These are phyloP conservation scores for Debaryomycetaceae sp. DNA, from an alignment of 1,139 yeast genomes.

Conservation along the genomic window DNA sequence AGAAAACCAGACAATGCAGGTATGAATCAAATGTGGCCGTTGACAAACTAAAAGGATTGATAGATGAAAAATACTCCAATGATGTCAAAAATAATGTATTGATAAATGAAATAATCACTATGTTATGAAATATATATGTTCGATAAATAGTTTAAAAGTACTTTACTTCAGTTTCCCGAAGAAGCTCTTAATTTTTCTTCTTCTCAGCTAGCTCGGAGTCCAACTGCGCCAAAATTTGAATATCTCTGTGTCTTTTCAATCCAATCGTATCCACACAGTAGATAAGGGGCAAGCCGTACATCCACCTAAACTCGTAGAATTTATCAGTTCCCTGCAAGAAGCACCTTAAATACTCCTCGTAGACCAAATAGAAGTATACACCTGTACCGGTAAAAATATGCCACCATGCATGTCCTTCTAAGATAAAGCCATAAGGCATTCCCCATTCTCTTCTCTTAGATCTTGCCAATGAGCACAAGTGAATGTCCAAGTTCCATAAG, in stretches of 20 bases:
- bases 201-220: slow-evolving; percentile 13
- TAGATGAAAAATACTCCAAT: slow-evolving; percentile 21
- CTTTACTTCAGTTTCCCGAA: neutral
- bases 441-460: slow-evolving; percentile 64
- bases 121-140: slow-evolving; percentile 17
- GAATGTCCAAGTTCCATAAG: slow-evolving; percentile 84
- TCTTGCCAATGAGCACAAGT: slow-evolving; percentile 67
- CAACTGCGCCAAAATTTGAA: slow-evolving; percentile 17
- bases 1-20: slow-evolving; percentile 26
- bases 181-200: slow-evolving; percentile 6
- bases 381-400: slow-evolving; percentile 84
- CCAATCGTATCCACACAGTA: slow-evolving; percentile 29
- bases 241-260: slow-evolving; percentile 18
- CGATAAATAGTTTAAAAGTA: neutral
- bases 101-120: slow-evolving; percentile 37
- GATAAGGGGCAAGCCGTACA: slow-evolving; percentile 39
- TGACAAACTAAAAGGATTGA: slow-evolving; percentile 33
- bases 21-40: slow-evolving; percentile 34
- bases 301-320: slow-evolving; percentile 53
- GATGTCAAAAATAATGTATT: slow-evolving; percentile 32
- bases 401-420: slow-evolving; percentile 99
- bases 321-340: slow-evolving; percentile 52
- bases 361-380: slow-evolving; percentile 53
- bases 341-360: slow-evolving; percentile 68
- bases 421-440: slow-evolving; percentile 80